Evolutionary conservation across 148 eudicot species (phyloP).

Genomic region (Nepenthes gracilis): DNA sequence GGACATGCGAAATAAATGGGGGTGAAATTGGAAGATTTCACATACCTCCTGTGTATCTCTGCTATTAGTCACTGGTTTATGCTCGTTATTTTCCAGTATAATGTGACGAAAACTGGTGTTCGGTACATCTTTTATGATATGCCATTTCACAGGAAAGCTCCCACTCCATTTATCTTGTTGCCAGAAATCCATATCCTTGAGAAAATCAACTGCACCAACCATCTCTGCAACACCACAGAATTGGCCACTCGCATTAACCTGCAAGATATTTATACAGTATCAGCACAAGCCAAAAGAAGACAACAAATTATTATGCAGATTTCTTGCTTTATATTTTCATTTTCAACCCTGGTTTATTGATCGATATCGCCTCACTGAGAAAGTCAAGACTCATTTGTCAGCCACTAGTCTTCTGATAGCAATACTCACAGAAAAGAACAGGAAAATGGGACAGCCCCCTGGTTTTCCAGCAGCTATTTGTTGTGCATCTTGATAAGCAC

Average conservation of each 20-base stretch:
- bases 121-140: constrained; percentile 83
- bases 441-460: constrained; percentile 80
- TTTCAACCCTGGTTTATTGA: not conserved
- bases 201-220: constrained; percentile 81
- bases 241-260: constrained; percentile 99
- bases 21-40: not conserved
- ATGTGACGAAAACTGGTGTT: constrained; percentile 79
- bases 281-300: not conserved
- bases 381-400: not conserved
- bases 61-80: constrained; percentile 96
- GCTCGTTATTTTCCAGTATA: constrained; percentile 86
- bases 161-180: constrained; percentile 99
- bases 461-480: constrained; percentile 55
- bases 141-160: constrained; percentile 98
- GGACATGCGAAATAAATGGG: too few species aligned
- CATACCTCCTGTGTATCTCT: constrained; percentile 96
- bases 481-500: constrained; percentile 83
- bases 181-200: constrained; percentile 96
- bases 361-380: not conserved
- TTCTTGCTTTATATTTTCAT: not conserved
- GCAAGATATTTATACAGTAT: constrained; percentile 1
- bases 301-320: not conserved
- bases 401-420: not conserved
- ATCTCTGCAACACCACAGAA: constrained; percentile 98
- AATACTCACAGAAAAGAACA: constrained; percentile 78